Percentiles rank a stretch among this genome's conserved stretches.
Conservation (phyloP, 1,284 basidiomycete species). For the Ceratorhiza oryzae-sativae region DNA sequence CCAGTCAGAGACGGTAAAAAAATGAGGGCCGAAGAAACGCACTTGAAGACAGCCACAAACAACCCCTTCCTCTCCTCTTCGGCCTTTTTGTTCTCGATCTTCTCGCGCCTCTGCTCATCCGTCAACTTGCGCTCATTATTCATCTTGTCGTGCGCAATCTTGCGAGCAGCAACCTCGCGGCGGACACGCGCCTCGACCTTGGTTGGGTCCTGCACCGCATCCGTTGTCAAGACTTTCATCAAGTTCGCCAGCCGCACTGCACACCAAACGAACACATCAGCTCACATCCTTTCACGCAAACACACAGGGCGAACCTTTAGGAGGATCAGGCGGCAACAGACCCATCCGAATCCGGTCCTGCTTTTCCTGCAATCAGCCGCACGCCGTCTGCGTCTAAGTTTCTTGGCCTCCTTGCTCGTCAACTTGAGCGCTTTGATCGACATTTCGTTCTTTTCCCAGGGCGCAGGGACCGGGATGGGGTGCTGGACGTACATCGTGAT, state of each 20-base stretch:
- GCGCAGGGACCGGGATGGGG: constrained; percentile 94
- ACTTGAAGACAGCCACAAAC: constrained; percentile 89
- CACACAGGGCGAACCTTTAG: constrained; percentile 71
- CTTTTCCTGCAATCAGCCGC: constrained; percentile 94
- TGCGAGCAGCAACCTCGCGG: constrained; percentile 89
- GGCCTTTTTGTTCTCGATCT: constrained; percentile 80
- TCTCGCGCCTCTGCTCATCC: constrained; percentile 86
- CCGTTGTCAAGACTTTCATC: constrained; percentile 97
- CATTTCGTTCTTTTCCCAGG: constrained; percentile 81
- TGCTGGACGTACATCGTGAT: constrained; percentile 95
- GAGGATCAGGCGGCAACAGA: constrained; percentile 90
- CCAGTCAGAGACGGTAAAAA: constrained; percentile 35
- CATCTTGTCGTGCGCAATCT: constrained; percentile 89
- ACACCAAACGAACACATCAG: constrained; percentile 39
- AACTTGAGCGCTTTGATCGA: constrained; percentile 84
- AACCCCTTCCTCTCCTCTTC: constrained; percentile 91
- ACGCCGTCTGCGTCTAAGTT: constrained; percentile 89
- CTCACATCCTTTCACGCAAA: constrained; percentile 28
- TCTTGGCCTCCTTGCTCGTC: constrained; percentile 96
- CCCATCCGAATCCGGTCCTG: constrained; percentile 97
- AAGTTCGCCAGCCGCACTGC: constrained; percentile 94
- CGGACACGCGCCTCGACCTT: constrained; percentile 95
- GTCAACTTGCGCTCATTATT: constrained; percentile 92
- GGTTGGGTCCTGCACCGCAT: constrained; percentile 96
- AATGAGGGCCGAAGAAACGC: constrained; percentile 52